These are phyloP conservation scores for Cantharellus cinnabarinus DNA, from an alignment of 768 basidiomycete genomes.

Conservation along the genomic window DNA sequence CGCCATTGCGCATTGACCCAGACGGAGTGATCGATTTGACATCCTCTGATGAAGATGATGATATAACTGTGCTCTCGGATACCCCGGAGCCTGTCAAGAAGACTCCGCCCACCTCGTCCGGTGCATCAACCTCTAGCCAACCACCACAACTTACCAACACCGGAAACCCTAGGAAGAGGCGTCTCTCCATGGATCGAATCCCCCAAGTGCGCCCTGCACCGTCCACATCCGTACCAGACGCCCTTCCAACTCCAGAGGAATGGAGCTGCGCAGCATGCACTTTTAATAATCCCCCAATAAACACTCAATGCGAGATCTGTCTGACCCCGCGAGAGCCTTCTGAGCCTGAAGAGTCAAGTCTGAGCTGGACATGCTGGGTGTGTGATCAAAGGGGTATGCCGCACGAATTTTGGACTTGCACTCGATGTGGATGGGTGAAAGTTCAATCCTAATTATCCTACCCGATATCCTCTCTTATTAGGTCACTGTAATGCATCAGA, in stretches of 20 bases:
- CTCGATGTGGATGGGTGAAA: too few relatives aligned
- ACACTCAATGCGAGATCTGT: slow-evolving; percentile 45
- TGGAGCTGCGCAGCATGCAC: slow-evolving; percentile 36
- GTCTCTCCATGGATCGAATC: background rate
- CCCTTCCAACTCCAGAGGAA: slow-evolving; percentile 3
- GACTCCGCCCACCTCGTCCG: background rate
- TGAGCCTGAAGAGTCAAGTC: too few relatives aligned
- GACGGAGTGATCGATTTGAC: slow-evolving; percentile 30
- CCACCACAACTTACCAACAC: background rate
- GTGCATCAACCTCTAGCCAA: background rate
- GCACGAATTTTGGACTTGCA: too few relatives aligned
- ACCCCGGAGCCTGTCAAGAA: background rate
- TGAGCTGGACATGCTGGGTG: too few relatives aligned
- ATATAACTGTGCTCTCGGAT: slow-evolving; percentile 3
- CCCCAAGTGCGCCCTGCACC: background rate
- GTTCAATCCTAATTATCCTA: too few relatives aligned
- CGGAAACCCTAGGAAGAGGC: too few relatives aligned
- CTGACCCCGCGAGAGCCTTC: slow-evolving; percentile 1
- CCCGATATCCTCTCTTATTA: too few relatives aligned
- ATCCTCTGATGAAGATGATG: slow-evolving; percentile 21
- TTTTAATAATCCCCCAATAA: slow-evolving; percentile 31
- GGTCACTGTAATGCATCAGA: too few relatives aligned
- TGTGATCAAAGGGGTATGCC: too few relatives aligned
- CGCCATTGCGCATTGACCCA: background rate
- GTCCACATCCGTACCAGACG: background rate